Conservation (phyloP, 495 filamentous ascomycete genomes). For the Pyrenopolyporus hunteri region DNA sequence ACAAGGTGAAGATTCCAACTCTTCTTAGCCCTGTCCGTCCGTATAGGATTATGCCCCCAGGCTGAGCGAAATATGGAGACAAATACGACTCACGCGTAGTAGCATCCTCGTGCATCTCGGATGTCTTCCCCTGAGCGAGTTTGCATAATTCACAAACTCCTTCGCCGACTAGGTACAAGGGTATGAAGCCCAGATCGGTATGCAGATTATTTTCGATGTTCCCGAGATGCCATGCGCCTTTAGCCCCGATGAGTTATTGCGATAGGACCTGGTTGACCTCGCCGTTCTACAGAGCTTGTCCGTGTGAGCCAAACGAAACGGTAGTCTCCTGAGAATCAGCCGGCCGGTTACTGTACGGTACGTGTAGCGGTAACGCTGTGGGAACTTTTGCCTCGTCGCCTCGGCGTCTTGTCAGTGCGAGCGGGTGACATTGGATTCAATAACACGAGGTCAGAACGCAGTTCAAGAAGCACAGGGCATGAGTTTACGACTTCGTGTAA, state of each 20-base stretch:
- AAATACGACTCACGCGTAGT: not conserved
- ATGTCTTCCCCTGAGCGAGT: conserved; percentile 7
- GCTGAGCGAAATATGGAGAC: conserved; percentile 8
- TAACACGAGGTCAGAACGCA: conserved; percentile 27
- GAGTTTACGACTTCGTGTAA: conserved; percentile 19
- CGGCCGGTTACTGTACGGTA: conserved; percentile 5
- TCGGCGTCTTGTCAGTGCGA: conserved; percentile 7
- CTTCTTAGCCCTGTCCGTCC: conserved; percentile 1
- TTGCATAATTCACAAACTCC: conserved; percentile 19
- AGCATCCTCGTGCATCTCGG: conserved; percentile 11
- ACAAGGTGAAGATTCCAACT: not conserved
- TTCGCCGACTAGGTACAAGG: conserved; percentile 6
- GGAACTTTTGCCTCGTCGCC: conserved; percentile 9
- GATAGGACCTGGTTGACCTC: not conserved
- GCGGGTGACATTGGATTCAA: conserved; percentile 26
- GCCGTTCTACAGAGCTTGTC: conserved; percentile 12
- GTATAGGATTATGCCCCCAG: not conserved
- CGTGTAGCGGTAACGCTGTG: conserved; percentile 14
- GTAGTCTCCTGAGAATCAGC: conserved; percentile 11
- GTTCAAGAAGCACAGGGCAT: conserved; percentile 6
- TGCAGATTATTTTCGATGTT: conserved; percentile 8
- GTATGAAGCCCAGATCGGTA: conserved; percentile 3
- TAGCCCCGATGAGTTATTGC: not conserved
- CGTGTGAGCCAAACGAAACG: not conserved
- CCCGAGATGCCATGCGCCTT: conserved; percentile 5